phyloP scores from a whole-genome alignment of 139 green algal genomes.

The Ostreobium quekettii region DNA sequence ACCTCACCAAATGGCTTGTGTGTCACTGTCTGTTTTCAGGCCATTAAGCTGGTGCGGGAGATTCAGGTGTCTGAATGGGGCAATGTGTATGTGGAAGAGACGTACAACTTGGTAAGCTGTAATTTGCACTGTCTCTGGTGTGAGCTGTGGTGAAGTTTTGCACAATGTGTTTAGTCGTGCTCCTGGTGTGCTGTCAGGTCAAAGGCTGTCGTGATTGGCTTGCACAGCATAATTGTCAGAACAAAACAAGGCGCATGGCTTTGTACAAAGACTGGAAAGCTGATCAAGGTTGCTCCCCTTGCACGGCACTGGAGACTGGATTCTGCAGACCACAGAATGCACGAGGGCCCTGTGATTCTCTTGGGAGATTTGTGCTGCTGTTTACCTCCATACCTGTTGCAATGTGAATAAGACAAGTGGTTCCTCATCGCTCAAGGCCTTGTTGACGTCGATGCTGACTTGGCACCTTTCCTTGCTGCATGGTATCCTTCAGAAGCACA shows the following conservation, averaged over 20 bases:
- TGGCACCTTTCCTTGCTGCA: background rate
- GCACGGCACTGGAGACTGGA: too few species aligned
- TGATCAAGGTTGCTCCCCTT: too few species aligned
- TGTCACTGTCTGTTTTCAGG: too few species aligned
- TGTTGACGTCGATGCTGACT: background rate
- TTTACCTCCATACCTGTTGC: background rate
- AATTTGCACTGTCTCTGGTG: too few species aligned
- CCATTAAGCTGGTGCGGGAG: constrained; percentile 51
- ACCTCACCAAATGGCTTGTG: too few species aligned
- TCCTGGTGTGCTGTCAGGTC: background rate
- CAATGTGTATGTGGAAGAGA: constrained; percentile 84
- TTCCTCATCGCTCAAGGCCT: background rate
- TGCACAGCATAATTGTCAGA: background rate
- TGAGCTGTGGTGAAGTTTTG: too few species aligned
- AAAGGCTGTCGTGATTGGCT: background rate
- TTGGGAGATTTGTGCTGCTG: too few species aligned
- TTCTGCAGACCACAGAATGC: too few species aligned
- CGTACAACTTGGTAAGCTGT: constrained; percentile 59
- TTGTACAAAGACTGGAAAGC: background rate
- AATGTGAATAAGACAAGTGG: background rate
- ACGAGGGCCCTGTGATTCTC: too few species aligned
- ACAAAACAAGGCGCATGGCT: background rate
- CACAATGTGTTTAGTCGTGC: background rate
- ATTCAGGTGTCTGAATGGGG: constrained; percentile 88
- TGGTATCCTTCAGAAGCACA: constrained; percentile 37